phyloP scores from a whole-genome alignment of 768 basidiomycete genomes.

The Pleurotus cornucopiae region DNA sequence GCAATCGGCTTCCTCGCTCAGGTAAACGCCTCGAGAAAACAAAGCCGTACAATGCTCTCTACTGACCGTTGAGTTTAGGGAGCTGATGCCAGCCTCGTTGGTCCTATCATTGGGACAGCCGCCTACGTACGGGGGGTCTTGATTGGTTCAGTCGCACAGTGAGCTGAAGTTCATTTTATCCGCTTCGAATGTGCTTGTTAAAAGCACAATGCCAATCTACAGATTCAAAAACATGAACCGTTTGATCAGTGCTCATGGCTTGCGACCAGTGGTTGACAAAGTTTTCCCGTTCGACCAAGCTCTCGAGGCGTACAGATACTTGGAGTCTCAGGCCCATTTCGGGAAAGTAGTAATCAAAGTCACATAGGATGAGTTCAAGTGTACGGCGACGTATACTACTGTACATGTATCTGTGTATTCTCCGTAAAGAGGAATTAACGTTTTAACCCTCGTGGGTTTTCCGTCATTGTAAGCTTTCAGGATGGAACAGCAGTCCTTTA shows the following conservation, averaged over 20 bases:
- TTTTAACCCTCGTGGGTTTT: too few species aligned
- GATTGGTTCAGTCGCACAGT: conserved; percentile 59
- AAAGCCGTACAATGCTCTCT: neutral
- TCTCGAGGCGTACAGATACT: conserved; percentile 46
- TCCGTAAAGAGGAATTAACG: too few species aligned
- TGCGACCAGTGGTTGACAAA: conserved; percentile 51
- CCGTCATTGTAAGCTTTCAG: too few species aligned
- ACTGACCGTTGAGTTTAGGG: conserved; percentile 14
- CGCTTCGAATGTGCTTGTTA: too few species aligned
- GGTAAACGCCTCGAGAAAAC: conserved; percentile 19
- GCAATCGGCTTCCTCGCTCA: conserved; percentile 49
- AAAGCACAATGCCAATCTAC: neutral
- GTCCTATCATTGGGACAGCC: conserved; percentile 30
- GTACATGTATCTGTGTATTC: too few species aligned
- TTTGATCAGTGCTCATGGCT: conserved; percentile 38
- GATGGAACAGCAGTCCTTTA: too few species aligned
- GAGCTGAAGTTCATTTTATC: conserved; percentile 14
- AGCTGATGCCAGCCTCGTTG: conserved; percentile 25
- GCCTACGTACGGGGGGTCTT: conserved; percentile 47
- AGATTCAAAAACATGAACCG: conserved; percentile 54
- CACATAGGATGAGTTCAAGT: neutral
- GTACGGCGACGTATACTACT: too few species aligned
- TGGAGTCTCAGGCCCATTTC: conserved; percentile 52
- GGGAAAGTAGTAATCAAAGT: conserved; percentile 61
- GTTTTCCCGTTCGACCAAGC: conserved; percentile 56